Base-by-base conservation (phyloP, 768 basidiomycete genomes). In the Suillus alpinus region DNA sequence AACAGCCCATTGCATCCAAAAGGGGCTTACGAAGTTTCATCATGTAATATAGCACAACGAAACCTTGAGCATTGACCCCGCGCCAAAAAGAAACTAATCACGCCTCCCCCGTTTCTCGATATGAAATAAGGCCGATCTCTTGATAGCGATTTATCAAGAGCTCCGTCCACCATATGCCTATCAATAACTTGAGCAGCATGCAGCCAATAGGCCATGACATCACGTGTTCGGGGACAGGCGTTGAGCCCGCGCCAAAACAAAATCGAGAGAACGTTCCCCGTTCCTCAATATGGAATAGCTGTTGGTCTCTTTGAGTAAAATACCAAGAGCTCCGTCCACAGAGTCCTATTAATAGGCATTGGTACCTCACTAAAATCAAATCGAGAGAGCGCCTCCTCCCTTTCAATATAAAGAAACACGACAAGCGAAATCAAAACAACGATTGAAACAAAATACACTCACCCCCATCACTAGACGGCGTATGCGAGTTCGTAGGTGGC, bases 381-480 rank as follows among this genome's bases (percentile, higher is more conserved):
- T 26, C 26, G 26, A 3, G 26, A 26, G 26, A 2, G 26, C 26
- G 26, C 26, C 26, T 26, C 3, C 26, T 3, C 26, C 1, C 1
- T 26, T 26, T 26, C 26, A 26, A 26, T 26, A 26, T 26, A 1
- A 26, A 26, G 26, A 26, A 26, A 43, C 9, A 43, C 23, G 8
- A 47, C 14, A 23, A 26, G 3, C 0, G 14, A 14, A 14, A 26
- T 6, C 7, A 41, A 20, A 13, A 23, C 2, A 26, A 6, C 12
- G 29, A 31, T 4, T n/a, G 46, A 16, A 53, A 59, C 26, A 26
- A 36, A 37, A 18, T 29, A 23, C 34, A 67, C 71, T 72, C 61
- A 74, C 71, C 69, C 2, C 52, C 26, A 40, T 72, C 71, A 16
- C 72, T 72, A 31, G 60, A 61, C 32, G 71, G 70, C 9, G 71